Conservation (phyloP, 352 stramenopile genomes). For the Phytophthora sojae region DNA sequence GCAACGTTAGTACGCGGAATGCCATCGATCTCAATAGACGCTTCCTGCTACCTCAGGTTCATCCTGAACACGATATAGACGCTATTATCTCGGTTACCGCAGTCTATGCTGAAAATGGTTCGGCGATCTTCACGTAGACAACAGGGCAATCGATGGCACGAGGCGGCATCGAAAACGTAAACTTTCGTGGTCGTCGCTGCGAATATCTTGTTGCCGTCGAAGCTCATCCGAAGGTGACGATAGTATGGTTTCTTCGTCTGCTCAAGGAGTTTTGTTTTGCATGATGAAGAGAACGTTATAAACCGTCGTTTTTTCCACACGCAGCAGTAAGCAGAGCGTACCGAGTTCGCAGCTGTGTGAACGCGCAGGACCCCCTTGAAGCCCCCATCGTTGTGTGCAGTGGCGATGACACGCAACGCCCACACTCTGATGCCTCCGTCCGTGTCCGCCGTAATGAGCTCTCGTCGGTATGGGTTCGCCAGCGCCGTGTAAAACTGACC, state of each 20-base stretch:
- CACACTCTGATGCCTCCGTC: constrained; percentile 67
- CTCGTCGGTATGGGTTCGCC: constrained; percentile 49
- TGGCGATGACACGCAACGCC: constrained; percentile 41
- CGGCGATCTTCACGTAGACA: constrained; percentile 24
- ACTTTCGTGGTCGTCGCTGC: constrained; percentile 41
- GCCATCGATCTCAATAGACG: not conserved
- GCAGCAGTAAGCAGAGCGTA: constrained; percentile 6
- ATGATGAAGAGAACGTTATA: not conserved
- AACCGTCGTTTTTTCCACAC: not conserved
- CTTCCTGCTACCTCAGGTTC: constrained; percentile 34
- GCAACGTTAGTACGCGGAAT: not conserved
- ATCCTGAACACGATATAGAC: constrained; percentile 41
- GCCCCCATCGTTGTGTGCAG: constrained; percentile 27
- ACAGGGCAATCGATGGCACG: constrained; percentile 41
- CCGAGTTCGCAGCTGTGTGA: constrained; percentile 48
- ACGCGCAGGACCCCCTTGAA: constrained; percentile 63
- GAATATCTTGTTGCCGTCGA: constrained; percentile 42
- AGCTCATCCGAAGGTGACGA: constrained; percentile 42
- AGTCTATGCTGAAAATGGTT: constrained; percentile 47
- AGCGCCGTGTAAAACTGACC: constrained; percentile 43
- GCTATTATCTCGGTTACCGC: constrained; percentile 31
- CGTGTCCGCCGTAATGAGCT: constrained; percentile 59
- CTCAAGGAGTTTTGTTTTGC: not conserved
- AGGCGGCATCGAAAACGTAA: constrained; percentile 45
- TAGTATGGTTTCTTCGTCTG: constrained; percentile 47